phyloP scores from a whole-genome alignment of 345 rosid species.

The Balakata baccata region DNA sequence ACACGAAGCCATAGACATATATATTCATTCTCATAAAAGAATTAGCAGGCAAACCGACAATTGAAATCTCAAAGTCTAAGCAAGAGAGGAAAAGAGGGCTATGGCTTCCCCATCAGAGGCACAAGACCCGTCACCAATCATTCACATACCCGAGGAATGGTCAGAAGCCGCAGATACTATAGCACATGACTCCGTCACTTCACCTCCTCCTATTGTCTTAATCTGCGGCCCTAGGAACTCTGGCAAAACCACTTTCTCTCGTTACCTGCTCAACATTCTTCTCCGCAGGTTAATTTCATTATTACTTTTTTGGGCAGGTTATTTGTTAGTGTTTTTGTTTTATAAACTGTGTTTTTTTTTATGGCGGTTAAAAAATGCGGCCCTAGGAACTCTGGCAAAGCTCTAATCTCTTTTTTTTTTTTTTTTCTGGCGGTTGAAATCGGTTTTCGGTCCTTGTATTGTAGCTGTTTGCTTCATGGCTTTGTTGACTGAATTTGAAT shows the following conservation, averaged over 20 bases:
- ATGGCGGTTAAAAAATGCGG: too few species aligned
- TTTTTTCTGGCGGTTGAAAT: not conserved
- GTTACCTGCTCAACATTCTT: slow-evolving; percentile 68
- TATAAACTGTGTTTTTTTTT: not conserved
- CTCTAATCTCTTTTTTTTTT: not conserved
- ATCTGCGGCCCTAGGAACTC: slow-evolving; percentile 80
- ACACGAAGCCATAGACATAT: not conserved
- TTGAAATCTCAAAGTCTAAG: not conserved
- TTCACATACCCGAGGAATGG: slow-evolving; percentile 66
- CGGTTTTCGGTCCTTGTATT: not conserved
- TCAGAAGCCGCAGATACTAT: slow-evolving; percentile 56
- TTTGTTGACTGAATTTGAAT: not conserved
- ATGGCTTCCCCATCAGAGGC: slow-evolving; percentile 37
- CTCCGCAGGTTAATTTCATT: slow-evolving; percentile 48
- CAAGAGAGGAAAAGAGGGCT: not conserved
- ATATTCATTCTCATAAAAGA: not conserved
- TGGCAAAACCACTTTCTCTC: slow-evolving; percentile 89
- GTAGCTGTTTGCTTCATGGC: slow-evolving; percentile 12
- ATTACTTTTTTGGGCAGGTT: slow-evolving; percentile 62
- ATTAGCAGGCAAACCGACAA: not conserved
- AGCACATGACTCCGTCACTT: slow-evolving; percentile 42
- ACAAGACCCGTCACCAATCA: slow-evolving; percentile 41
- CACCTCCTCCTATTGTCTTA: slow-evolving; percentile 48
- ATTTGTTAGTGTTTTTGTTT: not conserved
- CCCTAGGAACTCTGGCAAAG: too few species aligned